Conservation (phyloP, 805 yeast genomes). For the Candida hispaniensis region DNA sequence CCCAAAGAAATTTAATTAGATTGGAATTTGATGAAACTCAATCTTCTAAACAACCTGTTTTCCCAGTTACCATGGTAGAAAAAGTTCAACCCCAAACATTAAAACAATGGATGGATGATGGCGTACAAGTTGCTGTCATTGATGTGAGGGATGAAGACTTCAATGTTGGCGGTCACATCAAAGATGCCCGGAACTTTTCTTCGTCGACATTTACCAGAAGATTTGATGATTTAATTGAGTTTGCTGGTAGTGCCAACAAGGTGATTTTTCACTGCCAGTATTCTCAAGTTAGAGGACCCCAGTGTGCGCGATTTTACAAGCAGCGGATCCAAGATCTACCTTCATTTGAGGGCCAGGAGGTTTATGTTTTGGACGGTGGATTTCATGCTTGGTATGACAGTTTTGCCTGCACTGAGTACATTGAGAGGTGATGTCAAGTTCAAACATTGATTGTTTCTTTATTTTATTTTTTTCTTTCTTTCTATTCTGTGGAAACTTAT, state of each 20-base stretch:
- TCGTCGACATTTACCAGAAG: conserved; percentile 35
- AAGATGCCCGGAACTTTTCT: conserved; percentile 46
- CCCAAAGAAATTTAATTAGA: too few relatives aligned
- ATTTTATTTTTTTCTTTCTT: too few relatives aligned
- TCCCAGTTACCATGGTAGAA: too few relatives aligned
- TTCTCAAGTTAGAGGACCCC: conserved; percentile 87
- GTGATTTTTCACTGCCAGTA: conserved; percentile 86
- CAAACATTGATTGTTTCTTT: too few relatives aligned
- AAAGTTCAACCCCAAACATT: too few relatives aligned
- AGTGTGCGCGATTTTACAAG: conserved; percentile 57
- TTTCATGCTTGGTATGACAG: conserved; percentile 64
- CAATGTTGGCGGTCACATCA: conserved; percentile 60
- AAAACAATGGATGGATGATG: conserved; percentile 23
- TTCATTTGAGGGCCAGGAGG: conserved; percentile 33
- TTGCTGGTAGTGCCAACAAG: conserved; percentile 33
- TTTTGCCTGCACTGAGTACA: conserved; percentile 41
- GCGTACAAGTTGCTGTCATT: conserved; percentile 36
- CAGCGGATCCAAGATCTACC: conserved; percentile 29
- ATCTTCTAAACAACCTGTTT: too few relatives aligned
- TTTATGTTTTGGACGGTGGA: conserved; percentile 76
- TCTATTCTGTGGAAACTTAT: too few relatives aligned
- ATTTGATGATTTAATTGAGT: conserved; percentile 32
- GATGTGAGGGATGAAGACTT: conserved; percentile 83
- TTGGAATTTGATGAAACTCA: too few relatives aligned
- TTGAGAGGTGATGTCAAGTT: conserved; percentile 22